Conservation (phyloP, 345 rosid species). For the Trapa bicornis region DNA sequence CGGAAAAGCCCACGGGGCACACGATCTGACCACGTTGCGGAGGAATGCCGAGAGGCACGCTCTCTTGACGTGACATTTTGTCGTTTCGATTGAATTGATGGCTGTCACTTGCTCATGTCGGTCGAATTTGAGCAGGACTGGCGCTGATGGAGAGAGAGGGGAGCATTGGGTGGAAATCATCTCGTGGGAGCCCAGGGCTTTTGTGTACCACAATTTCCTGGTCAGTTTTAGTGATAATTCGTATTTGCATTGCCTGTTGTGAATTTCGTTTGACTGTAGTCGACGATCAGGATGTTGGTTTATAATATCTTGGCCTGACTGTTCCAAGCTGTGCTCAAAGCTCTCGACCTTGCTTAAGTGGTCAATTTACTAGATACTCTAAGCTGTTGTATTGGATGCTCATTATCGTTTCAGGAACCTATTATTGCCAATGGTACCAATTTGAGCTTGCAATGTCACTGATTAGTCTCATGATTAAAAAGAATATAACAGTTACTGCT, state of each 20-base stretch:
- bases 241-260: not conserved
- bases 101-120: slow-evolving; percentile 8
- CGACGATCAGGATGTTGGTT: not conserved
- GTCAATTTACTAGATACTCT: not conserved
- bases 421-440: not conserved
- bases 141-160: no score
- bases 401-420: not conserved
- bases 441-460: not conserved
- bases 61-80: not conserved
- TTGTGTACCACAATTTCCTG: slow-evolving; percentile 16
- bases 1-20: slow-evolving; percentile 31
- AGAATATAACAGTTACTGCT: not conserved
- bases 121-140: not conserved
- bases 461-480: not conserved
- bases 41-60: slow-evolving; percentile 2
- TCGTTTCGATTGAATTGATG: slow-evolving; percentile 7
- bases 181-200: no score
- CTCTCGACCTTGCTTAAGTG: not conserved
- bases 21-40: slow-evolving; percentile 52
- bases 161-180: no score
- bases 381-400: not conserved
- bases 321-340: not conserved
- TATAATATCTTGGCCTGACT: not conserved
- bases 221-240: slow-evolving; percentile 23
- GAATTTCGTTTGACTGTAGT: not conserved